phyloP scores from a whole-genome alignment of 1,284 basidiomycete genomes.

The Tilletiopsis washingtonensis region DNA sequence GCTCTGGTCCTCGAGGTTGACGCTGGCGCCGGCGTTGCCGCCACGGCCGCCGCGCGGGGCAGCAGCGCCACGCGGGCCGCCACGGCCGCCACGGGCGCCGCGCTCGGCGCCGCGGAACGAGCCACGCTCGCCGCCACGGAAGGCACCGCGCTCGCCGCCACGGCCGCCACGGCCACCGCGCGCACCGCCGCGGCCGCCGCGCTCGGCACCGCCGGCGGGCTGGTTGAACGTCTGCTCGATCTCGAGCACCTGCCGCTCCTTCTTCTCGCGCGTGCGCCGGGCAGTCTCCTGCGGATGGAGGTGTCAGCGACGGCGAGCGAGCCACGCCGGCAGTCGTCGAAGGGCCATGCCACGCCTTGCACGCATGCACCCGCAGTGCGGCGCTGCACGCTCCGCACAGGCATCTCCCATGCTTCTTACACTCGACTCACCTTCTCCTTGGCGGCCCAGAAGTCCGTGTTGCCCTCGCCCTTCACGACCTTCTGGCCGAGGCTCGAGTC shows the following conservation, averaged over 20 bases:
- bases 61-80: constrained; percentile 28
- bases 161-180: constrained; percentile 15
- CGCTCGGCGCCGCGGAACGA: constrained; percentile 11
- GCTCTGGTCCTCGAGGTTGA: constrained; percentile 50
- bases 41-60: constrained; percentile 47
- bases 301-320: too few relatives aligned
- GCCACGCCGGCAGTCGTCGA: too few relatives aligned
- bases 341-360: too few relatives aligned
- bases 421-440: constrained; percentile 9
- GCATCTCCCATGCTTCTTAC: too few relatives aligned
- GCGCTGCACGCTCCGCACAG: too few relatives aligned
- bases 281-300: too few relatives aligned
- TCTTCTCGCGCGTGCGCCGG: constrained; percentile 10
- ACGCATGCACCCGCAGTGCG: too few relatives aligned
- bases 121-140: constrained; percentile 9
- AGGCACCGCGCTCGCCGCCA: constrained; percentile 5
- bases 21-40: constrained; percentile 54
- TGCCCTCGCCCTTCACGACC: constrained; percentile 22
- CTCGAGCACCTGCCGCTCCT: constrained; percentile 15
- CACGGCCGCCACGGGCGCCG: constrained; percentile 19
- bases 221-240: constrained; percentile 15
- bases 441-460: constrained; percentile 12
- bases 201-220: constrained; percentile 2
- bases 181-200: constrained; percentile 10
- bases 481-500: constrained; percentile 36